Percentiles rank a stretch among this genome's conserved stretches.
Evolutionary conservation across 768 basidiomycete species (phyloP).

Genomic region (Psilocybe cyanescens): DNA sequence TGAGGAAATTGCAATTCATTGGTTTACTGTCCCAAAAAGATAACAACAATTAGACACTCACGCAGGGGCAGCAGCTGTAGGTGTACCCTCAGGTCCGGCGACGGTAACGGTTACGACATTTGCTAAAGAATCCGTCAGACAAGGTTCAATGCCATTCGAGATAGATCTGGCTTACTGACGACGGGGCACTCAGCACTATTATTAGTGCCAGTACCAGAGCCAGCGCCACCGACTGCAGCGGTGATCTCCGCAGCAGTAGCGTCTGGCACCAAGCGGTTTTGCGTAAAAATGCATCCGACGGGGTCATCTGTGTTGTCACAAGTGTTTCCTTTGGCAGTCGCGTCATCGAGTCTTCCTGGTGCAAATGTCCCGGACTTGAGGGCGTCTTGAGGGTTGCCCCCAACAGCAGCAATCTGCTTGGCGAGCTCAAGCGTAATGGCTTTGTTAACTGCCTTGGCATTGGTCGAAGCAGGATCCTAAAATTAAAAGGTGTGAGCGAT

Average conservation of each 20-base stretch:
- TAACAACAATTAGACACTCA: background rate
- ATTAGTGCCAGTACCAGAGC: background rate
- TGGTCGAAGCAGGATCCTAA: slow-evolving; percentile 62
- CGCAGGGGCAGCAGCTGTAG: slow-evolving; percentile 21
- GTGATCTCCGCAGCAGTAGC: slow-evolving; percentile 61
- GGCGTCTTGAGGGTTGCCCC: slow-evolving; percentile 61
- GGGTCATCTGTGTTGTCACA: slow-evolving; percentile 58
- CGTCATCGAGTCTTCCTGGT: slow-evolving; percentile 55
- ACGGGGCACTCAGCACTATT: slow-evolving; percentile 11
- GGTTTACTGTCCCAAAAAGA: background rate
- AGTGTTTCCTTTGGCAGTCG: slow-evolving; percentile 57
- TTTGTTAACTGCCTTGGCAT: slow-evolving; percentile 65
- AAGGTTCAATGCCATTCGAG: background rate
- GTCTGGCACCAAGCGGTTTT: slow-evolving; percentile 59
- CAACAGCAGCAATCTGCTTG: slow-evolving; percentile 66
- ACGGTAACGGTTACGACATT: slow-evolving; percentile 28
- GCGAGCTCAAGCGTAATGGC: slow-evolving; percentile 64
- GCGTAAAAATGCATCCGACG: slow-evolving; percentile 64
- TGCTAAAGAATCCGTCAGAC: slow-evolving; percentile 13
- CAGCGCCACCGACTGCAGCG: slow-evolving; percentile 42
- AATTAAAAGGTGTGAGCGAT: slow-evolving; percentile 4
- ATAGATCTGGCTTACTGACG: background rate
- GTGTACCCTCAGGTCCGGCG: slow-evolving; percentile 12
- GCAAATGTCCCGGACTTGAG: slow-evolving; percentile 66
- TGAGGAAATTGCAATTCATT: background rate